Evolutionary conservation across 1,139 yeast species (phyloP).

Genomic region (Hyphopichia khmerensis): DNA sequence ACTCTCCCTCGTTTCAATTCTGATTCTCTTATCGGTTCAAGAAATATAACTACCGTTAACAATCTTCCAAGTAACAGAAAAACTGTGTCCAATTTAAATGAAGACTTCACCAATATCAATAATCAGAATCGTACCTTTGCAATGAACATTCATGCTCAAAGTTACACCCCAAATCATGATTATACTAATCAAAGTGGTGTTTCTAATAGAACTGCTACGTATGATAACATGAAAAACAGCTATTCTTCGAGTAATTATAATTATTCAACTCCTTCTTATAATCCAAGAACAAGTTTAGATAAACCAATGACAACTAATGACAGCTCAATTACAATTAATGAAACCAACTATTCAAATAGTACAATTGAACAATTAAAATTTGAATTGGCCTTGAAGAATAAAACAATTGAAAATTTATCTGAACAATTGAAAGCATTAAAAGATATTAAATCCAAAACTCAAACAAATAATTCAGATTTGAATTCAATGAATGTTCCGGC

Average conservation of each 20-base stretch:
- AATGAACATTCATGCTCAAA: constrained; percentile 1
- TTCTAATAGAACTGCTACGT: too few relatives aligned
- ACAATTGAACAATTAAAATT: constrained; percentile 23
- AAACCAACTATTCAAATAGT: background rate
- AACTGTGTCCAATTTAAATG: too few relatives aligned
- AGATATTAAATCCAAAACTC: constrained; percentile 12
- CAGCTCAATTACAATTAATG: background rate
- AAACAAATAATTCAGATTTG: constrained; percentile 4
- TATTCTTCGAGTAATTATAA: background rate
- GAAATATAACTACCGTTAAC: background rate
- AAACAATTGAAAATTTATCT: constrained; percentile 34
- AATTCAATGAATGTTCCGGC: constrained; percentile 26
- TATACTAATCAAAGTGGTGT: background rate
- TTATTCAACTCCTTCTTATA: background rate
- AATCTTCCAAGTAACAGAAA: background rate
- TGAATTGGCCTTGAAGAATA: constrained; percentile 35
- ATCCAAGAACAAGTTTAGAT: too few relatives aligned
- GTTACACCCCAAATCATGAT: constrained; percentile 1
- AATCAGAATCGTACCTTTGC: background rate
- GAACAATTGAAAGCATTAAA: constrained; percentile 24
- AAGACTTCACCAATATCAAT: background rate
- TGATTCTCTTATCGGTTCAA: background rate
- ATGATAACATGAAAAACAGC: background rate
- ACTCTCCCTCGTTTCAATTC: constrained; percentile 1
- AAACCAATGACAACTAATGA: too few relatives aligned